Conservation (phyloP, 805 yeast species). For the Brettanomyces bruxellensis region DNA sequence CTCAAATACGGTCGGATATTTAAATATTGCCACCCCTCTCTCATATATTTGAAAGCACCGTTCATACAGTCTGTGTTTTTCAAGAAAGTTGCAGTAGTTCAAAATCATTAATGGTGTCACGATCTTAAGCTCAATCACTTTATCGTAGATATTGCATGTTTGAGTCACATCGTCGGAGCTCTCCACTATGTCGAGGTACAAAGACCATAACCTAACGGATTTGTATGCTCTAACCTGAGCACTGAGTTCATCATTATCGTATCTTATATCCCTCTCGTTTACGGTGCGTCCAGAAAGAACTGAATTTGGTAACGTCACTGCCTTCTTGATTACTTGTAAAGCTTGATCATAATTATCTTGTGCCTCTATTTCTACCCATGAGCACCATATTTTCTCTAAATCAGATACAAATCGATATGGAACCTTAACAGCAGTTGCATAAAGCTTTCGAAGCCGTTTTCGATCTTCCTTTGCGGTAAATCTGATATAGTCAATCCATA, state of each 20-base stretch:
- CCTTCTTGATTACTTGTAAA: conserved; percentile 25
- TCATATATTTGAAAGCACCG: conserved; percentile 57
- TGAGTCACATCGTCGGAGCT: conserved; percentile 36
- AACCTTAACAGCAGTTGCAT: conserved; percentile 53
- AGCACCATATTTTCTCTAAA: conserved; percentile 58
- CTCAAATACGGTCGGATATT: conserved; percentile 53
- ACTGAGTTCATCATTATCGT: conserved; percentile 33
- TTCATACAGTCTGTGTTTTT: conserved; percentile 35
- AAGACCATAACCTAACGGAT: conserved; percentile 60
- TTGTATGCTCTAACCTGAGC: conserved; percentile 55
- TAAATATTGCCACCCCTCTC: conserved; percentile 52
- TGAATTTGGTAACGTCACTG: conserved; percentile 20
- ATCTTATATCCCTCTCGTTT: conserved; percentile 12
- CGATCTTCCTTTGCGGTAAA: conserved; percentile 45
- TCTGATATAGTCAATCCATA: conserved; percentile 68
- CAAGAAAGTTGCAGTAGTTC: conserved; percentile 56
- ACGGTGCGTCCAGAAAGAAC: background rate
- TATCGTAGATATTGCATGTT: conserved; percentile 39
- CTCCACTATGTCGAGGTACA: conserved; percentile 64
- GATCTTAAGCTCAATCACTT: conserved; percentile 45
- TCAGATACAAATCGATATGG: conserved; percentile 59
- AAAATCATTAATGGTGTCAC: conserved; percentile 62
- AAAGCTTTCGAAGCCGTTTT: conserved; percentile 32
- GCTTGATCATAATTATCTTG: conserved; percentile 34
- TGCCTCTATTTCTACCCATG: conserved; percentile 59